Evolutionary conservation across 2,329 filamentous ascomycete species (phyloP), one percentile per base, ranked within the genome.

Genomic region (Botrytis paeoniae): DNA sequence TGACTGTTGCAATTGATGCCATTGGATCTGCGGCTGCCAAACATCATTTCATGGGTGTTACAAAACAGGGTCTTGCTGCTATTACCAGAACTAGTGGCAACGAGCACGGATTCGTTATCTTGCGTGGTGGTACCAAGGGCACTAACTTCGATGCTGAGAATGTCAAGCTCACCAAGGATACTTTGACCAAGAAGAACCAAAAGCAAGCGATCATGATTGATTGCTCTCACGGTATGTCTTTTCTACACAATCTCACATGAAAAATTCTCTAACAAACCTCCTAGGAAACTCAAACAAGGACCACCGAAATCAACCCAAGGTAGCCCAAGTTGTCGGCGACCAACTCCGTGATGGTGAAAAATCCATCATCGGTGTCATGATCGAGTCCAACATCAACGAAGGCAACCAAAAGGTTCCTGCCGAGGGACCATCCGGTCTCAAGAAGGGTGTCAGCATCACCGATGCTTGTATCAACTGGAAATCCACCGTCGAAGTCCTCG

Each of bases 1-100:
- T 99, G 73, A 90, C 89, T 41, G 95, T 98, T 32, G 95, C 95
- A 32, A 97, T 98, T 79, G 96, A 99, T 82, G 96, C 96, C 48
- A 98, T 98, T 81, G 96, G 95, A 74, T 91, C 93, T 43, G 93
- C 92, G 1, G 90, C 91, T 73, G 87, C 92, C n/a, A 91, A 89
- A 83, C 96, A 99, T 84, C 95, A 98, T 86, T 99, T 99, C 87
- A 92, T 99, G 87, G 95, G 95, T 83, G 96, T 99, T 68, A 99
- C 96, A 45, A 99, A 99, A 87, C 95, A 97, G 81, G 96, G 96
- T 74, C 87, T 98, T 75, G 96, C 95, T 63, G 95, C 96, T 75
- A 98, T 99, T 79, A 97, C 95, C 68, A 91, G 93, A 83, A 99
- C 96, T 25, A 89, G 88, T 73, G 96, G 96, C 72, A 99, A 99